Evolutionary conservation across 805 yeast species (phyloP).

Genomic region (Lipomyces orientalis): DNA sequence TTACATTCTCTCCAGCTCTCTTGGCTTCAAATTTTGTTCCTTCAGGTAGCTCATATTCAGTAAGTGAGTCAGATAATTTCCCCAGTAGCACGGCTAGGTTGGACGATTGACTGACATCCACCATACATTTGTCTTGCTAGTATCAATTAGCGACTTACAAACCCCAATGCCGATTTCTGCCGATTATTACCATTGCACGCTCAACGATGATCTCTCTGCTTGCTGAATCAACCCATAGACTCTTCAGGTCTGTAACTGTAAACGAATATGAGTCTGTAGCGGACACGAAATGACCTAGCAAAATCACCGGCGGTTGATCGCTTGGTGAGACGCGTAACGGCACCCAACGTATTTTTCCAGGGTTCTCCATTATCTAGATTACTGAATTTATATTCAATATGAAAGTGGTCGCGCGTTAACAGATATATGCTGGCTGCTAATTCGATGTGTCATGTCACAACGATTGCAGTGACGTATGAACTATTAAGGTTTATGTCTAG

Average conservation of each 20-base stretch:
- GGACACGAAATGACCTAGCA: constrained; percentile 12
- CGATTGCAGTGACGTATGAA: too few species aligned
- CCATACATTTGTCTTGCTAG: constrained; percentile 27
- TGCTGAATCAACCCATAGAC: constrained; percentile 25
- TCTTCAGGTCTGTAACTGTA: constrained; percentile 28
- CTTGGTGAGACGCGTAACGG: constrained; percentile 11
- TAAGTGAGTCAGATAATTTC: constrained; percentile 11
- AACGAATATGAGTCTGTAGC: constrained; percentile 17
- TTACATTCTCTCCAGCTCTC: constrained; percentile 4
- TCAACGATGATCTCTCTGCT: constrained; percentile 9
- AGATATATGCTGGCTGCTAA: not conserved
- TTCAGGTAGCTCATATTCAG: not conserved
- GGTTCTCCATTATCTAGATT: not conserved
- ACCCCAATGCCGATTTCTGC: not conserved
- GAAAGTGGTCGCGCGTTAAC: not conserved
- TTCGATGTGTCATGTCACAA: too few species aligned
- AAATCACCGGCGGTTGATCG: not conserved
- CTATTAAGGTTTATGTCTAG: not conserved
- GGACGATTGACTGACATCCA: constrained; percentile 21
- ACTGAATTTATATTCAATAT: not conserved
- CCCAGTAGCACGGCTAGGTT: constrained; percentile 18
- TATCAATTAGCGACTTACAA: not conserved
- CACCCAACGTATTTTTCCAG: constrained; percentile 7
- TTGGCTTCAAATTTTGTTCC: not conserved
- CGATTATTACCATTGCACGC: constrained; percentile 23